Percentiles rank a stretch among this genome's conserved stretches.
These are phyloP conservation scores for Pinguiococcus pyrenoidosus DNA, from an alignment of 108 stramenopile species.

Conservation along the genomic window DNA sequence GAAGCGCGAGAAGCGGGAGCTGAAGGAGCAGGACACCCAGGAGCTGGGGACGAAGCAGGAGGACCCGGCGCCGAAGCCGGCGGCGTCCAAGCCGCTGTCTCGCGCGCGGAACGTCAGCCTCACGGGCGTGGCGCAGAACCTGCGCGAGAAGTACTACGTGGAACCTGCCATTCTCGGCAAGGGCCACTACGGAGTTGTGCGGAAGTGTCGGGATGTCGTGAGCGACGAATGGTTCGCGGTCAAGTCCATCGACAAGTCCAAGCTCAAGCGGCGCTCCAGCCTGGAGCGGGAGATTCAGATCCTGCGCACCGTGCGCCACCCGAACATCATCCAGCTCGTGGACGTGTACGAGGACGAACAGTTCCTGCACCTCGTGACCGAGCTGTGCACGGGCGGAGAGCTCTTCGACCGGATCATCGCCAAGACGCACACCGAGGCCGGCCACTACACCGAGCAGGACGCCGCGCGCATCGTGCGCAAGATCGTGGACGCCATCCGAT, in stretches of 20 bases:
- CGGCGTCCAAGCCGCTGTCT: too few relatives aligned
- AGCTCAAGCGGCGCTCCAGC: conserved; percentile 9
- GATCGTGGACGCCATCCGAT: conserved; percentile 82
- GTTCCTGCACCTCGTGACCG: conserved; percentile 56
- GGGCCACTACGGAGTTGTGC: conserved; percentile 31
- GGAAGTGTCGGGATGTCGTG: conserved; percentile 7
- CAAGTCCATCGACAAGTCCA: conserved; percentile 26
- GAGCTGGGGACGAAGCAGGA: too few relatives aligned
- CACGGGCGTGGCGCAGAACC: too few relatives aligned
- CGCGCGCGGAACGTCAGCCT: too few relatives aligned
- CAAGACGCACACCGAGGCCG: conserved; percentile 66
- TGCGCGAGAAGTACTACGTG: background rate
- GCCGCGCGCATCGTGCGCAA: conserved; percentile 63
- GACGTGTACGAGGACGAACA: conserved; percentile 38
- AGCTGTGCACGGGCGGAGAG: conserved; percentile 79
- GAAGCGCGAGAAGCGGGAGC: too few relatives aligned
- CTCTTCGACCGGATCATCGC: conserved; percentile 61
- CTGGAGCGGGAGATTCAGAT: conserved; percentile 20
- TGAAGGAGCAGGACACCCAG: too few relatives aligned
- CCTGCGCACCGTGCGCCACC: conserved; percentile 23
- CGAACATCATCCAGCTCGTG: conserved; percentile 19
- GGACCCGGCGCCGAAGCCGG: too few relatives aligned
- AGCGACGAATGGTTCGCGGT: conserved; percentile 21
- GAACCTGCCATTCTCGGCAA: too few relatives aligned
- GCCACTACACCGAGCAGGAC: conserved; percentile 79